Conservation (phyloP, 306 rosid genomes). For the Vigna mungo region DNA sequence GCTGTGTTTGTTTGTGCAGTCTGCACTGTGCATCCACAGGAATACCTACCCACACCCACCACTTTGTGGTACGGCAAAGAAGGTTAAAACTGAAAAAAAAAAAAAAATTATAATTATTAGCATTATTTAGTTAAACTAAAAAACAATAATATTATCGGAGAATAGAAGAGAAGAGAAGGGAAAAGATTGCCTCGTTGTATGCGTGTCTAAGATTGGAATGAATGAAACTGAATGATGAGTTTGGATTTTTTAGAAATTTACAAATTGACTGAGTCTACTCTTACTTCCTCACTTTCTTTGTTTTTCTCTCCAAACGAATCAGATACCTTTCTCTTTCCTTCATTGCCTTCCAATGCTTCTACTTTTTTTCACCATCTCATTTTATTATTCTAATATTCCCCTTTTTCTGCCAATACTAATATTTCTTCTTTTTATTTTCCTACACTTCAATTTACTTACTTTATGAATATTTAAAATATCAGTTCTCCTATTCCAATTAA, state of each 20-base stretch:
- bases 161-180: neutral
- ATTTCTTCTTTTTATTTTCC: no score
- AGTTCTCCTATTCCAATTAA: no score
- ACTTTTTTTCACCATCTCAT: neutral
- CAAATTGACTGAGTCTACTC: slow-evolving; percentile 31
- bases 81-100: neutral
- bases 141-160: neutral
- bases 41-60: slow-evolving; percentile 52
- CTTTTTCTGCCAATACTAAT: no score
- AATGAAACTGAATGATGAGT: neutral
- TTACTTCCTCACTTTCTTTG: neutral
- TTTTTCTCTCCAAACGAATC: slow-evolving; percentile 26
- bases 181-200: slow-evolving; percentile 34
- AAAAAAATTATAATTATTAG: no score
- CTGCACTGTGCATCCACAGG: slow-evolving; percentile 49
- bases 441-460: no score
- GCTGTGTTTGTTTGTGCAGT: slow-evolving; percentile 37
- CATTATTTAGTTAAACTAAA: slow-evolving; percentile 15
- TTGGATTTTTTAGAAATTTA: slow-evolving; percentile 7
- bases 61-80: slow-evolving; percentile 41
- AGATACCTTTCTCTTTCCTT: slow-evolving; percentile 39
- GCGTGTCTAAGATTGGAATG: neutral
- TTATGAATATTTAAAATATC: no score
- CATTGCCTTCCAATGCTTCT: slow-evolving; percentile 21
- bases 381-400: neutral